These are phyloP conservation scores for Umbelopsis isabellina DNA, from an alignment of 192 early-diverging fungal genomes.

Conservation along the genomic window DNA sequence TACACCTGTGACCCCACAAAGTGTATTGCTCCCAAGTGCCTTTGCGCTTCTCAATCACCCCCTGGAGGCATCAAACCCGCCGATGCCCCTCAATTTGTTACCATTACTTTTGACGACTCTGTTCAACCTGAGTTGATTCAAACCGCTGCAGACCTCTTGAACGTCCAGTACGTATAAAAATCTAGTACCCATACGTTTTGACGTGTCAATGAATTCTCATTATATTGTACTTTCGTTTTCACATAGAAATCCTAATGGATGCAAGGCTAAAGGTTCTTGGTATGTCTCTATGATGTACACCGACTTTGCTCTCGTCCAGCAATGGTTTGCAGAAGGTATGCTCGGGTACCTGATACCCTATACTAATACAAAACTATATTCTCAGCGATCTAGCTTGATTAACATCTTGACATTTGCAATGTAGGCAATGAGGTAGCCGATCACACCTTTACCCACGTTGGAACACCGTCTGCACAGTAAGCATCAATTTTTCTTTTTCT, in stretches of 20 bases:
- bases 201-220: slow-evolving; percentile 20
- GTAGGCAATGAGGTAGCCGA: slow-evolving; percentile 64
- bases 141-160: slow-evolving; percentile 39
- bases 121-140: slow-evolving; percentile 44
- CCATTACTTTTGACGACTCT: slow-evolving; percentile 69
- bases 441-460: slow-evolving; percentile 44
- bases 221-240: not conserved
- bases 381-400: not conserved
- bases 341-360: slow-evolving; percentile 41
- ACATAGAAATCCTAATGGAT: slow-evolving; percentile 50
- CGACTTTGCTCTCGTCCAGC: slow-evolving; percentile 59
- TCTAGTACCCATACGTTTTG: not conserved
- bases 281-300: slow-evolving; percentile 67
- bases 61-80: slow-evolving; percentile 51
- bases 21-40: slow-evolving; percentile 54
- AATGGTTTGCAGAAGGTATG: slow-evolving; percentile 63
- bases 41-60: slow-evolving; percentile 52
- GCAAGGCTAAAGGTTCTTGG: slow-evolving; percentile 55
- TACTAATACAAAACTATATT: not conserved
- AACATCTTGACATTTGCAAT: not conserved
- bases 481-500: not conserved
- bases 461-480: slow-evolving; percentile 43
- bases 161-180: slow-evolving; percentile 43
- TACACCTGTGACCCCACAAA: slow-evolving; percentile 50
- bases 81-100: slow-evolving; percentile 60